Evolutionary conservation across 176 grass and related monocot species (phyloP), one percentile per base, ranked within the genome.

Genomic region (Bothriochloa decipiens): DNA sequence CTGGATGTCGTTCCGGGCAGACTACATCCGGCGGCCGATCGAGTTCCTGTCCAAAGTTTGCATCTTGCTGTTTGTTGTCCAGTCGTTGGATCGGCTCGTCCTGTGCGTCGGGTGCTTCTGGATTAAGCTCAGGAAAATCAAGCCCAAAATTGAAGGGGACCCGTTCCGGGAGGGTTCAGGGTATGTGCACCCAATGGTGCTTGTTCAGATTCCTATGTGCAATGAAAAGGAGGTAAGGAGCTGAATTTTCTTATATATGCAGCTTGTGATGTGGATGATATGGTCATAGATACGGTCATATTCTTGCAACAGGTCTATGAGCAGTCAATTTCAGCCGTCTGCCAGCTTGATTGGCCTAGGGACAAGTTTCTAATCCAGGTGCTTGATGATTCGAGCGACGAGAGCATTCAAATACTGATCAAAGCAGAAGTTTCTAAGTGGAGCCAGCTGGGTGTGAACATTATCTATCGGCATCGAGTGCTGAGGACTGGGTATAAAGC

Each of bases 201-300:
- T 95, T 39, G 90, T 95, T 49, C 93, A 95, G 66, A 92, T 95
- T 84, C 93, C 93, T 73, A 95, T 94, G 89, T 89, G 92, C 25
- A 94, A 95, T 46, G 93, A 95, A 46, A 92, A 85, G 55, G 93
- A 95, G 93, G 93, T 95, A 92, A 76, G 4, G 4, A 52, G 29
- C 35, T 85, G 74, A 72, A 70, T 80, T 80, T 5, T 36, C 8
- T 53, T 80, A 17, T n/a, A n/a, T n/a, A n/a, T 77, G 70, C 39
- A 66, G 26, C 69, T 91, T 66, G 33, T 43, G 26, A 25, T 65
- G 36, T 84, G n/a, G n/a, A n/a, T n/a, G n/a, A n/a, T n/a, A n/a
- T n/a, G n/a, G n/a, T n/a, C n/a, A n/a, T n/a, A n/a, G n/a, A n/a
- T n/a, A n/a, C n/a, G n/a, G n/a, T n/a, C n/a, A n/a, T n/a, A n/a